Conservation (phyloP, 2,329 filamentous ascomycete genomes). For the Ophiostoma fasciatum region DNA sequence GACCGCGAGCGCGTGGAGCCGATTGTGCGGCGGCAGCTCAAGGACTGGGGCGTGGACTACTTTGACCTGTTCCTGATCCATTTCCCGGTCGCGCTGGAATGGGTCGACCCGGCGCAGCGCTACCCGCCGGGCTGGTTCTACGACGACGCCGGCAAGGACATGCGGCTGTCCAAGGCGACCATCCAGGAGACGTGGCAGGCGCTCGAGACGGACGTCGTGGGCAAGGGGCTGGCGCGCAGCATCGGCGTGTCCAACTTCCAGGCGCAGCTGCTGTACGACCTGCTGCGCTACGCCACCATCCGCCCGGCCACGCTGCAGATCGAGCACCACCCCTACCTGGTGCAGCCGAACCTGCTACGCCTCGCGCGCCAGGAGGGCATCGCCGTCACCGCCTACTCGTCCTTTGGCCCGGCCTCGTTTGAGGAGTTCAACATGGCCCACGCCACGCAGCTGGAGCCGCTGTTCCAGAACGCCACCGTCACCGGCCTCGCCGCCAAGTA, state of each 20-base stretch:
- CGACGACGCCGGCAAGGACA: slow-evolving; percentile 40
- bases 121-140: slow-evolving; percentile 70
- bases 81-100: slow-evolving; percentile 78
- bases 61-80: slow-evolving; percentile 84
- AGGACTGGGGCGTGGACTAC: slow-evolving; percentile 75
- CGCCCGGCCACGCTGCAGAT: slow-evolving; percentile 68
- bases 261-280: slow-evolving; percentile 60
- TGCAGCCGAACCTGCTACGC: slow-evolving; percentile 55
- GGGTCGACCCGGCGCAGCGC: slow-evolving; percentile 62
- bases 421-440: slow-evolving; percentile 60
- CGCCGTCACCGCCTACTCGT: slow-evolving; percentile 68
- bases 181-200: slow-evolving; percentile 73
- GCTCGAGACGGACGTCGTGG: slow-evolving; percentile 63
- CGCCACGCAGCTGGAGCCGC: slow-evolving; percentile 39
- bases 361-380: slow-evolving; percentile 58
- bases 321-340: slow-evolving; percentile 76
- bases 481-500: slow-evolving; percentile 53
- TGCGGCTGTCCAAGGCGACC: slow-evolving; percentile 50
- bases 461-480: slow-evolving; percentile 56
- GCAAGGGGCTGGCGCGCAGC: slow-evolving; percentile 50
- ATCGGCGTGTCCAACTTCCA: slow-evolving; percentile 81
- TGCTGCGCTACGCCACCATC: slow-evolving; percentile 63
- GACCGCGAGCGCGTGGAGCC: slow-evolving; percentile 61
- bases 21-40: slow-evolving; percentile 61
- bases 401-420: slow-evolving; percentile 68